These are phyloP conservation scores for Monosporozyma aquatica DNA, from an alignment of 805 yeast species.

Conservation along the genomic window DNA sequence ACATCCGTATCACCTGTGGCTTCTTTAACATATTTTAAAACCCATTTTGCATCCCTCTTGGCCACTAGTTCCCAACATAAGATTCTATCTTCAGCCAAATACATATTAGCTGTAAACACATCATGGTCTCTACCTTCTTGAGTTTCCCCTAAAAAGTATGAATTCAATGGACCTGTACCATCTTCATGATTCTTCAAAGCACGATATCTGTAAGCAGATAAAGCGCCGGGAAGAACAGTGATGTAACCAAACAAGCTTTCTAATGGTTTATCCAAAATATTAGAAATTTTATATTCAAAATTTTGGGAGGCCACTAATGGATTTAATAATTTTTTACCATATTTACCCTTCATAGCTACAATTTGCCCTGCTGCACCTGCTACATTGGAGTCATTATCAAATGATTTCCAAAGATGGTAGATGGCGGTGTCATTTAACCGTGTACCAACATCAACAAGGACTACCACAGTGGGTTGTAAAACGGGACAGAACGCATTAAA, in stretches of 20 bases:
- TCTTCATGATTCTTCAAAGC: conserved; percentile 79
- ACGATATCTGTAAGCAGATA: conserved; percentile 85
- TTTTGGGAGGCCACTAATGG: conserved; percentile 95
- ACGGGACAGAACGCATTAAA: conserved; percentile 91
- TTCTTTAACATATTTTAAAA: conserved; percentile 79
- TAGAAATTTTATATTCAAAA: conserved; percentile 95
- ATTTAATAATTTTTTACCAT: conserved; percentile 70
- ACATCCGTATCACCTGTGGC: conserved; percentile 97
- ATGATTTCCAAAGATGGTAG: conserved; percentile 94
- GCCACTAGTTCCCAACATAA: conserved; percentile 95
- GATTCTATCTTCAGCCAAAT: conserved; percentile 93
- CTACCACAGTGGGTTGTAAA: conserved; percentile 82
- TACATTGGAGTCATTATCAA: conserved; percentile 90
- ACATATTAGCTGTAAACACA: conserved; percentile 93
- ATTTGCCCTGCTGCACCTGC: conserved; percentile 99
- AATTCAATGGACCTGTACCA: conserved; percentile 84
- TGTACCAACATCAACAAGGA: conserved; percentile 94
- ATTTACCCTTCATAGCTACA: conserved; percentile 87
- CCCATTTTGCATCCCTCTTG: conserved; percentile 74
- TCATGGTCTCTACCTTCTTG: conserved; percentile 52
- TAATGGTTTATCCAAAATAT: conserved; percentile 86
- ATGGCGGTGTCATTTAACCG: conserved; percentile 82
- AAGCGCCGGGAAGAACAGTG: conserved; percentile 89
- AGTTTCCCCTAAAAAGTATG: conserved; percentile 85
- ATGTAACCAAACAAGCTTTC: conserved; percentile 91